Base-by-base conservation (phyloP, 768 basidiomycete species). In the Cyathus striatus region DNA sequence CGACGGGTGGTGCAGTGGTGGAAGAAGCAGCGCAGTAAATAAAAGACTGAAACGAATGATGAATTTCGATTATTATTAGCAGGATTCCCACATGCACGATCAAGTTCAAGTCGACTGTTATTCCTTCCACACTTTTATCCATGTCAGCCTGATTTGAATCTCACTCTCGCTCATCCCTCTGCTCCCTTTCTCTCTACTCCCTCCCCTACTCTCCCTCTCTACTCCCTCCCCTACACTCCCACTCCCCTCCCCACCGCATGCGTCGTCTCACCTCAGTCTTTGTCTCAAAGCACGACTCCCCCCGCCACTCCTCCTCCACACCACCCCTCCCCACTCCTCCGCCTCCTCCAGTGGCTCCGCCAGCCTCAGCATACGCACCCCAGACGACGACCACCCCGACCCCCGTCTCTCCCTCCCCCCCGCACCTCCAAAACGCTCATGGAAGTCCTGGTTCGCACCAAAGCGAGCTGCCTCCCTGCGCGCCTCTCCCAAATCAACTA, bases 181-280 rank as follows among this genome's bases (percentile, higher is more conserved):
- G 27, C 27, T 30, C n/a, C 27, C 9, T 30, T 9, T 30, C 27
- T 30, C 27, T 9, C n/a, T n/a, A 9, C 27, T 30, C n/a, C 27
- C 27, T 30, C 27, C n/a, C 27, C 21, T 6, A 40, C 27, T 16
- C 12, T 43, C 17, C 41, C 40, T 30, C 44, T 32, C 27, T 27
- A 36, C 35, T 10, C 17, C 7, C 35, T 6, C 20, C 35, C 17
- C 17, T 18, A 20, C 25, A 34, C 41, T 42, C 45, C 40, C 40
- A 47, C 46, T 40, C 45, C 30, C 22, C 33, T 32, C 30, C 26
- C 34, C 27, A 20, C 33, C 35, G 39, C 49, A 86, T 86, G 83
- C 81, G 81, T 55, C 78, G 83, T 51, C 63, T 87, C 57, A 73
- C 73, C 44, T 75, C 80, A 40, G 75, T 79, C 53, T 78, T 86